Evolutionary conservation across 2,329 filamentous ascomycete species (phyloP).

Genomic region (Xylaria digitata): DNA sequence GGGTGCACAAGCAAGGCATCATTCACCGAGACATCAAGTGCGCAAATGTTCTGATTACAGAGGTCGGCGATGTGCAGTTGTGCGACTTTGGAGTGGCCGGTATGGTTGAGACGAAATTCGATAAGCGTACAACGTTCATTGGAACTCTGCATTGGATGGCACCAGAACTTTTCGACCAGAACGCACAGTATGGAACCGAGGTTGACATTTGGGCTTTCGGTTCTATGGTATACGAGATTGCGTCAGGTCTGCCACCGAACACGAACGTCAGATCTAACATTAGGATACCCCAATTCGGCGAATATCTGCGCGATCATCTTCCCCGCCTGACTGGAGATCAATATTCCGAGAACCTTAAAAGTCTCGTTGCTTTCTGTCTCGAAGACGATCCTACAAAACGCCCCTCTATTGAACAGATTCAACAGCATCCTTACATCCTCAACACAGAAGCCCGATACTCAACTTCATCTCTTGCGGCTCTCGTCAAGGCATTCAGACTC

Average conservation of each 20-base stretch:
- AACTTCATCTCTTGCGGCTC: constrained; percentile 68
- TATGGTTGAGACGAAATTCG: constrained; percentile 77
- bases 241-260: constrained; percentile 80
- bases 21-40: constrained; percentile 80
- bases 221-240: constrained; percentile 83
- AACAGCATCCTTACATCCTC: constrained; percentile 75
- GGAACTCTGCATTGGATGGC: constrained; percentile 91
- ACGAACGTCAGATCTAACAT: constrained; percentile 71
- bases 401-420: constrained; percentile 75
- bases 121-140: constrained; percentile 83
- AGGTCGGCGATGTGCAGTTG: constrained; percentile 80
- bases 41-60: constrained; percentile 83
- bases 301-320: constrained; percentile 68
- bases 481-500: constrained; percentile 77
- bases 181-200: constrained; percentile 74
- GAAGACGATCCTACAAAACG: constrained; percentile 74
- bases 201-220: constrained; percentile 90
- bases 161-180: constrained; percentile 76
- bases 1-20: constrained; percentile 75
- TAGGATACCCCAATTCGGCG: constrained; percentile 64
- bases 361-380: constrained; percentile 79
- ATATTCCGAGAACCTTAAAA: constrained; percentile 75
- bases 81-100: constrained; percentile 88
- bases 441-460: constrained; percentile 73
- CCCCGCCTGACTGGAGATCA: constrained; percentile 77